These are phyloP conservation scores for Boletus hoseneyae DNA, from an alignment of 1,284 basidiomycete genomes.

Conservation along the genomic window DNA sequence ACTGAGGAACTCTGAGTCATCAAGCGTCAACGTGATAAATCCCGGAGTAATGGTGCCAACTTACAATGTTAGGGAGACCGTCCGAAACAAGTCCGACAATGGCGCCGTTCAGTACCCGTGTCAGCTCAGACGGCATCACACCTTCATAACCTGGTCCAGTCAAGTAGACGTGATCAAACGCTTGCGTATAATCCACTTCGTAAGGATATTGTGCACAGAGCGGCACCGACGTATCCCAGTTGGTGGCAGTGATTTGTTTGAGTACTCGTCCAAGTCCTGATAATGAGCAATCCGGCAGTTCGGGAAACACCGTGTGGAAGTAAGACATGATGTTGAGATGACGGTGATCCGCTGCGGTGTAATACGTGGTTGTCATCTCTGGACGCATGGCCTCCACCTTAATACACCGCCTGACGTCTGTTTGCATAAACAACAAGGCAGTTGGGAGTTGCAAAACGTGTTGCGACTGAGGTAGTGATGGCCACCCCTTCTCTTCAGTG, in stretches of 20 bases:
- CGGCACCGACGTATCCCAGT: conserved; percentile 71
- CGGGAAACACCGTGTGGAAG: conserved; percentile 65
- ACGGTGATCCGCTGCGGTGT: conserved; percentile 74
- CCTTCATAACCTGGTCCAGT: conserved; percentile 74
- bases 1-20: no score
- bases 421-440: not conserved
- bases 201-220: conserved; percentile 70
- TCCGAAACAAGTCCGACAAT: conserved; percentile 69
- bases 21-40: no score
- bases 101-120: conserved; percentile 74
- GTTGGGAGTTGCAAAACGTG: conserved; percentile 17
- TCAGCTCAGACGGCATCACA: conserved; percentile 62
- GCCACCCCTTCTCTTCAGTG: conserved; percentile 24
- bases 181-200: conserved; percentile 52
- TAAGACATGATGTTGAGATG: conserved; percentile 76
- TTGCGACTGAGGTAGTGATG: conserved; percentile 26
- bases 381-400: conserved; percentile 25
- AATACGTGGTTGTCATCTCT: conserved; percentile 38
- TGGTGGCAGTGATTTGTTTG: conserved; percentile 36
- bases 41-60: no score
- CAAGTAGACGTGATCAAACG: conserved; percentile 62
- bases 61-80: not conserved
- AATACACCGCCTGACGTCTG: not conserved
- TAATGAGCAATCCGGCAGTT: conserved; percentile 5
- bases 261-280: conserved; percentile 10